Evolutionary conservation across 495 filamentous ascomycete genomes (phyloP).

Genomic region (Penicillium paradoxum): DNA sequence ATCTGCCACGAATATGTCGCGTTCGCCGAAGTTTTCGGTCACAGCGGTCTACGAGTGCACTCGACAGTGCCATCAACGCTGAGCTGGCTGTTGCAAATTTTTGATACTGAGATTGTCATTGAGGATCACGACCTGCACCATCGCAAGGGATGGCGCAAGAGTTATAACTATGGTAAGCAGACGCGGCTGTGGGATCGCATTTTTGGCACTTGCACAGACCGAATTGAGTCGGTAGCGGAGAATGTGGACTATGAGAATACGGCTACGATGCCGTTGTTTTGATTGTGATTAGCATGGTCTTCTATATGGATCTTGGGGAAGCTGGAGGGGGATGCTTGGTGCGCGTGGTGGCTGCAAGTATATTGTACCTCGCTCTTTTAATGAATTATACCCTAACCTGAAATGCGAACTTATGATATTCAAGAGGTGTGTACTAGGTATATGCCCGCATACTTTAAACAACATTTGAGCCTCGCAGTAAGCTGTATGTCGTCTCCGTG

Average conservation of each 20-base stretch:
- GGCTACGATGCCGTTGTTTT: constrained; percentile 29
- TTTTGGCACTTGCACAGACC: constrained; percentile 35
- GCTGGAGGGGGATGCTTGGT: too few relatives aligned
- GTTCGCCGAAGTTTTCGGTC: constrained; percentile 38
- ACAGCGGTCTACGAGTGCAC: constrained; percentile 36
- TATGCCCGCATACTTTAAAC: too few relatives aligned
- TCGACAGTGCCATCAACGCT: constrained; percentile 31
- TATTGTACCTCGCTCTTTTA: too few relatives aligned
- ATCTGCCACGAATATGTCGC: constrained; percentile 39
- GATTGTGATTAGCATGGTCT: neutral
- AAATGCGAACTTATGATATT: too few relatives aligned
- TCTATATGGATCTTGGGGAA: too few relatives aligned
- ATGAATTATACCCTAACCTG: too few relatives aligned
- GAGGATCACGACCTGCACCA: constrained; percentile 44
- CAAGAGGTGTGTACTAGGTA: too few relatives aligned
- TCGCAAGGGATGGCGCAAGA: constrained; percentile 42
- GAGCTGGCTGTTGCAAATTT: constrained; percentile 32
- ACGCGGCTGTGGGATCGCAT: constrained; percentile 40
- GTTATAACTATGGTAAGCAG: constrained; percentile 44
- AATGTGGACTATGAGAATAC: constrained; percentile 40
- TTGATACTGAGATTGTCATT: constrained; percentile 37
- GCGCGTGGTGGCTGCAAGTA: too few relatives aligned
- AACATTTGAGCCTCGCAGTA: too few relatives aligned
- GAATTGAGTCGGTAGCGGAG: constrained; percentile 28
- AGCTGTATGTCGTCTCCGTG: too few relatives aligned